Conservation (phyloP, 2,329 filamentous ascomycete species). For the Bimuria novae-zelandiae region DNA sequence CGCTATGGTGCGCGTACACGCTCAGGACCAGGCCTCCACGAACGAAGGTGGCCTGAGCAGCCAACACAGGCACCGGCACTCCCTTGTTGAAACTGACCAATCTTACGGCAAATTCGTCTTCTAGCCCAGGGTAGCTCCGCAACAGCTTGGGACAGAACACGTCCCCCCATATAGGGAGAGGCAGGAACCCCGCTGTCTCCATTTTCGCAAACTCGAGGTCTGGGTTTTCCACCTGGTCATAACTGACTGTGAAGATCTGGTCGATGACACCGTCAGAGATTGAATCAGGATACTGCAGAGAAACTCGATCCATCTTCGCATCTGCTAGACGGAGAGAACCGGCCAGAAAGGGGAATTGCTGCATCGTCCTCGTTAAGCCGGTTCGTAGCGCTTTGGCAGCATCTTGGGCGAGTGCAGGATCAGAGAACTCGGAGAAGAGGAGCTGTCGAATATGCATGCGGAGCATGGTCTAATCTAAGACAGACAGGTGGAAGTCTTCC, state of each 20-base stretch:
- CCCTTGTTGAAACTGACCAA: slow-evolving; percentile 13
- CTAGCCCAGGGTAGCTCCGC: slow-evolving; percentile 6
- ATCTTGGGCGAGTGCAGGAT: slow-evolving; percentile 9
- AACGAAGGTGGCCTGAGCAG: slow-evolving; percentile 31
- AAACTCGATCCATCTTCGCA: slow-evolving; percentile 13
- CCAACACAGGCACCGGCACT: slow-evolving; percentile 22
- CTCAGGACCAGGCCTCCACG: slow-evolving; percentile 34
- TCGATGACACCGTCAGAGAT: slow-evolving; percentile 13
- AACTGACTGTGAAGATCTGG: slow-evolving; percentile 13
- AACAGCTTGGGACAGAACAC: slow-evolving; percentile 7
- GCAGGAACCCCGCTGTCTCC: slow-evolving; percentile 14
- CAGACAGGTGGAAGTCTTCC: slow-evolving; percentile 19
- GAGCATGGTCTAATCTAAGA: slow-evolving; percentile 23
- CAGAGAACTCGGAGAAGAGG: slow-evolving; percentile 23
- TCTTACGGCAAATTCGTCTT: slow-evolving; percentile 7
- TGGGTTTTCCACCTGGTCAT: not conserved
- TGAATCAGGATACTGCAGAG: slow-evolving; percentile 16
- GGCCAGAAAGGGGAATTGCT: slow-evolving; percentile 20
- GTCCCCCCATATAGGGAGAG: slow-evolving; percentile 13
- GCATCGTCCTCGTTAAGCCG: slow-evolving; percentile 18
- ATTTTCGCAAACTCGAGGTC: slow-evolving; percentile 12
- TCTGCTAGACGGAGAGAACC: slow-evolving; percentile 18
- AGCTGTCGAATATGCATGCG: slow-evolving; percentile 22
- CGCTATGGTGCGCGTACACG: slow-evolving; percentile 30
- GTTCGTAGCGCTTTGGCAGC: slow-evolving; percentile 16